Evolutionary conservation across 148 eudicot species (phyloP).

Genomic region (Arctostaphylos glauca): DNA sequence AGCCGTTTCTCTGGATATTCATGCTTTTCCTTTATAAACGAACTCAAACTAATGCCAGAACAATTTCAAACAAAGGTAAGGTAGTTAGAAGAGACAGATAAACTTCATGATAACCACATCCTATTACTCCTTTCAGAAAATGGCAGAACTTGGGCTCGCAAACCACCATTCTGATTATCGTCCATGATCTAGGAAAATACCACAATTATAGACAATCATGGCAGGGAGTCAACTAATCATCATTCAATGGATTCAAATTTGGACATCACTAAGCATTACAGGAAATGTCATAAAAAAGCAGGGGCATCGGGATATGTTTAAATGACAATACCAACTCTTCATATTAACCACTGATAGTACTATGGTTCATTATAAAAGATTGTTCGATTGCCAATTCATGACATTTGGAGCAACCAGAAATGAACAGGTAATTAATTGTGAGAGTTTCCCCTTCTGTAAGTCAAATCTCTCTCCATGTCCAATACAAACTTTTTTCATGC

Average conservation of each 20-base stretch:
- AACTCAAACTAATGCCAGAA: not conserved
- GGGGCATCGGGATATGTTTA: not conserved
- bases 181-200: not conserved
- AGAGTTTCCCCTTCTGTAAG: constrained; percentile 9
- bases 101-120: constrained; percentile 4
- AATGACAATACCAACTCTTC: not conserved
- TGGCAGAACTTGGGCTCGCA: not conserved
- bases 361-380: not conserved
- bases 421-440: not conserved
- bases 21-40: not conserved
- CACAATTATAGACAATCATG: not conserved
- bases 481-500: not conserved
- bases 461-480: constrained; percentile 1
- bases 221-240: not conserved
- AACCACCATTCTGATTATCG: not conserved
- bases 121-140: not conserved
- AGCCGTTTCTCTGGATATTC: not conserved
- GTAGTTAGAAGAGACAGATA: not conserved
- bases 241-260: not conserved
- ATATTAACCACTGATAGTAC: not conserved
- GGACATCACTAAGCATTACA: not conserved
- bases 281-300: not conserved
- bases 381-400: not conserved
- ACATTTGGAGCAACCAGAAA: not conserved
- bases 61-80: not conserved